Evolutionary conservation across 768 basidiomycete genomes (phyloP), one percentile per base, ranked within the genome.

Genomic region (Xerocomus potaroensis): DNA sequence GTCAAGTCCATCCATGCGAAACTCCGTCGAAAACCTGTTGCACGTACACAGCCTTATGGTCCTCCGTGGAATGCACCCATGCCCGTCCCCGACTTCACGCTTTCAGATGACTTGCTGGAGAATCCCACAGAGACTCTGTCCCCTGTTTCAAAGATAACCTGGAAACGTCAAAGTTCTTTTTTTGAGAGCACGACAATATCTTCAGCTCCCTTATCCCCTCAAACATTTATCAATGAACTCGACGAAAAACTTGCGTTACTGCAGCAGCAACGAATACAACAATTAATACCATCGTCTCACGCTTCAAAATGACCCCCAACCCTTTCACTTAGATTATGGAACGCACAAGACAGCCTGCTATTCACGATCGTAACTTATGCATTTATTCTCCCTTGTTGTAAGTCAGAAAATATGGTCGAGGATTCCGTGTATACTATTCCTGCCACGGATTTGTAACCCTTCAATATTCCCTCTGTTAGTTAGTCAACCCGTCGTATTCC

Each of bases 21-120:
- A 30, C 53, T 58, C 26, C 53, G 58, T 15, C 48, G 51, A 41
- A 66, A 59, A 34, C 58, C 63, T 4, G 56, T 56, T 4, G 47
- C 58, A 29, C 69, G 69, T 15, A 70, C 70, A 10, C 68, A 70
- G 15, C 69, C 69, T 4, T 70, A 70, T 21, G 63, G 66, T 10
- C 61, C 67, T 29, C 69, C 69, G 4, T 70, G 67, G 55, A 71
- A 67, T 48, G 61, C 56, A 15, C 47, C 50, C 2, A 65, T 65
- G 63, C 62, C 62, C 15, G 33, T 47, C n/a, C 38, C 30, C 11
- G 54, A 59, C 15, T 33, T 21, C 1, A 8, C 7, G 5, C 35
- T 23, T 22, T 23, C 36, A 2, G 21, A 23, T 22, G 21, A 37
- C 36, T 22, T 37, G 22, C 8, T 37, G 36, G 22, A 37, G 4